These are phyloP conservation scores for Pleurotus cornucopiae DNA, from an alignment of 768 basidiomycete species.

Conservation along the genomic window DNA sequence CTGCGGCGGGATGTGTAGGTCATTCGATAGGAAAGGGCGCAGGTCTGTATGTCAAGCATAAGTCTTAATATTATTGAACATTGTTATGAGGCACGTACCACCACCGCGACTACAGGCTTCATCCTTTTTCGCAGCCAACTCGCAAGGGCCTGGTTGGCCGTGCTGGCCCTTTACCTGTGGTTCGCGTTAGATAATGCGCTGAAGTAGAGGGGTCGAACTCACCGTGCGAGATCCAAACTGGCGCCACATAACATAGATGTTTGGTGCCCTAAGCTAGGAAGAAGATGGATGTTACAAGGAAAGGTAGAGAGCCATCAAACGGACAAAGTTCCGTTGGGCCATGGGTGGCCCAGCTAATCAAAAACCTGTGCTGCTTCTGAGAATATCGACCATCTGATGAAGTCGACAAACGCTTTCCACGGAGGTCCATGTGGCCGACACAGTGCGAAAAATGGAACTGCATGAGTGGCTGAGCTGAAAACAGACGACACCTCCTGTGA, in stretches of 20 bases:
- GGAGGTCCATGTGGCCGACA: neutral
- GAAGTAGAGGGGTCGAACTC: neutral
- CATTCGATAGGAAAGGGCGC: too few relatives aligned
- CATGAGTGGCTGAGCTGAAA: neutral
- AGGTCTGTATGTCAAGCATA: too few relatives aligned
- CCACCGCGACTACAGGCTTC: neutral
- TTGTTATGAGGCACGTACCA: too few relatives aligned
- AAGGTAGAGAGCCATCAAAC: neutral
- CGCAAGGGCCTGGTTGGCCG: neutral
- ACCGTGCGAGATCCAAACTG: neutral
- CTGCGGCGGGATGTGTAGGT: too few relatives aligned
- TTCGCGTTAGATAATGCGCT: too few relatives aligned
- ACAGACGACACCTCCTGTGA: neutral
- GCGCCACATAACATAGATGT: slow-evolving; percentile 4
- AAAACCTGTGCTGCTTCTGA: neutral
- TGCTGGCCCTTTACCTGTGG: too few relatives aligned
- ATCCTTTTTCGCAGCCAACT: neutral
- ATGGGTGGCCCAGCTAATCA: neutral
- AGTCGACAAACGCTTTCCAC: neutral
- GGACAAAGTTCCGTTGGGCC: slow-evolving; percentile 1
- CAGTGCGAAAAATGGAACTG: neutral
- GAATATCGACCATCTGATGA: slow-evolving; percentile 6
- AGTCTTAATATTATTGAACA: too few relatives aligned
- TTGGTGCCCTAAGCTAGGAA: neutral
- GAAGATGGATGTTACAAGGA: neutral